Percentiles rank a stretch among this genome's conserved stretches.
These are phyloP conservation scores for Dictyostelium capitatum DNA, from an alignment of 78 protist species.

Conservation along the genomic window DNA sequence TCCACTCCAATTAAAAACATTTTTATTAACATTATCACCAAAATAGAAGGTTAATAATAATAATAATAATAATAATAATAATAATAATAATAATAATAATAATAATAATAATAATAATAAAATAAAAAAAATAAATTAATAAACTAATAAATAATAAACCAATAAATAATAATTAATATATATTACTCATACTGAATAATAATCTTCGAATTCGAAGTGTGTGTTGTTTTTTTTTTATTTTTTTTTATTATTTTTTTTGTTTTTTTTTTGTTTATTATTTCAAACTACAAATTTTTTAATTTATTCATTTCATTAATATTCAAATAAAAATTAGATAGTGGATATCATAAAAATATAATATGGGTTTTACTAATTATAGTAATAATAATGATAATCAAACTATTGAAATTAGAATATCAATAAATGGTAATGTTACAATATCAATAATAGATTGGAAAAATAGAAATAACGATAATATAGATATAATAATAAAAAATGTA, in stretches of 20 bases:
- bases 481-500: neutral
- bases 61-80: too few relatives aligned
- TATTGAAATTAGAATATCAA: neutral
- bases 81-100: neutral
- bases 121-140: neutral
- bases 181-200: too few relatives aligned
- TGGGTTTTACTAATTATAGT: neutral
- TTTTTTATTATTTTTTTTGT: neutral
- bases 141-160: neutral
- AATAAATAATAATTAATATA: too few relatives aligned
- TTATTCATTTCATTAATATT: too few relatives aligned
- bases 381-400: neutral
- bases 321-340: too few relatives aligned
- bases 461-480: neutral
- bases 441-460: neutral
- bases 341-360: too few relatives aligned
- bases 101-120: neutral
- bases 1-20: constrained; percentile 71
- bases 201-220: neutral
- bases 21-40: neutral
- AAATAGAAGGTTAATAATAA: neutral
- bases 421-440: neutral
- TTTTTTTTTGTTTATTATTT: neutral
- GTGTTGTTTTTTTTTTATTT: too few relatives aligned
- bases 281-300: too few relatives aligned